Percentiles rank a stretch among this genome's conserved stretches.
phyloP scores from a whole-genome alignment of 2,329 filamentous ascomycete species.

The Mycosphaerella arachidis region DNA sequence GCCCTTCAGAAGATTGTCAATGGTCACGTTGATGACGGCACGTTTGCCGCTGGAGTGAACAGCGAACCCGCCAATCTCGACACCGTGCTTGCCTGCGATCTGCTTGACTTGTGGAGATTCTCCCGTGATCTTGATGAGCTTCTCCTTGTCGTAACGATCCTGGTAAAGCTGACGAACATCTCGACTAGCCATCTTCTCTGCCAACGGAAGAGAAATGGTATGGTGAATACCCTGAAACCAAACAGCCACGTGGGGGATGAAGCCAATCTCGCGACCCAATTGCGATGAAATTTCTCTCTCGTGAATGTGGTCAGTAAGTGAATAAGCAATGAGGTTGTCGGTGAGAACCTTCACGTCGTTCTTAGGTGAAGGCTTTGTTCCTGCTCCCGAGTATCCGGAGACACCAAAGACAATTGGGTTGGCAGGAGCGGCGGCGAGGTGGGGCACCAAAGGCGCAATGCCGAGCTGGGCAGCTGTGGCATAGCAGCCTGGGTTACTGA shows the following conservation, averaged over 20 bases:
- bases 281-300: slow-evolving; percentile 83
- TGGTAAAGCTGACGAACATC: slow-evolving; percentile 94
- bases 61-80: slow-evolving; percentile 94
- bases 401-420: slow-evolving; percentile 84
- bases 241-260: slow-evolving; percentile 89
- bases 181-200: slow-evolving; percentile 79
- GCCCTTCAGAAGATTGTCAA: slow-evolving; percentile 91
- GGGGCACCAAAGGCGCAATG: slow-evolving; percentile 74
- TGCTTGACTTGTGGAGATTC: slow-evolving; percentile 81
- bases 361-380: slow-evolving; percentile 89
- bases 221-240: slow-evolving; percentile 97
- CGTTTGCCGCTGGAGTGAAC: slow-evolving; percentile 84
- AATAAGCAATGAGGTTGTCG: slow-evolving; percentile 88
- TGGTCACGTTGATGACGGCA: slow-evolving; percentile 89
- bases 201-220: slow-evolving; percentile 84
- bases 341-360: slow-evolving; percentile 80
- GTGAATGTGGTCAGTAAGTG: slow-evolving; percentile 88
- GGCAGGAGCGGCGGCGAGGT: slow-evolving; percentile 59
- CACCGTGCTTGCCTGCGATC: slow-evolving; percentile 78
- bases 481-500: slow-evolving; percentile 92
- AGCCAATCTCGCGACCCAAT: slow-evolving; percentile 69
- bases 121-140: slow-evolving; percentile 85
- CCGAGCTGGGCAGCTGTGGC: slow-evolving; percentile 88
- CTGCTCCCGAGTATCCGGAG: slow-evolving; percentile 89
- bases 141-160: slow-evolving; percentile 92